Percentiles rank a stretch among this genome's conserved stretches.
These are phyloP conservation scores for Pythium dissotocum DNA, from an alignment of 352 stramenopile species.

Conservation along the genomic window DNA sequence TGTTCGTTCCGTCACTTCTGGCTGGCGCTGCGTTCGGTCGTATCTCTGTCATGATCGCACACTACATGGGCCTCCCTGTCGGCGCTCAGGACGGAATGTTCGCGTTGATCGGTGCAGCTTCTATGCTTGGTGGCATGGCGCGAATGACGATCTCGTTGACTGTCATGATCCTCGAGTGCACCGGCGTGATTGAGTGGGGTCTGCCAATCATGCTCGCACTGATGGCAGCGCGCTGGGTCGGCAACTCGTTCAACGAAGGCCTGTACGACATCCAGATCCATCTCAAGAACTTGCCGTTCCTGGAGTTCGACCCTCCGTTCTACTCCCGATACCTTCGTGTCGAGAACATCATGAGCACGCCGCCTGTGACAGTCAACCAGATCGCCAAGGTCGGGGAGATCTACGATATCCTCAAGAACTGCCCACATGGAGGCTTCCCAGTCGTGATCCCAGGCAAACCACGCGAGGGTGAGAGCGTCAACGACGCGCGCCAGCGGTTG, in stretches of 20 bases:
- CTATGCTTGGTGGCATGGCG: conserved; percentile 95
- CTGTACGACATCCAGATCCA: conserved; percentile 99
- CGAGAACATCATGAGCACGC: conserved; percentile 76
- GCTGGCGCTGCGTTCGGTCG: conserved; percentile 94
- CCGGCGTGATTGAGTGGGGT: conserved; percentile 98
- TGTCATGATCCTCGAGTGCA: conserved; percentile 98
- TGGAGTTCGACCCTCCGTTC: conserved; percentile 94
- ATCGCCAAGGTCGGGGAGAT: conserved; percentile 81
- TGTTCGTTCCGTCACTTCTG: conserved; percentile 97
- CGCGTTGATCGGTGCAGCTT: conserved; percentile 95
- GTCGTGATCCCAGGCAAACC: conserved; percentile 54
- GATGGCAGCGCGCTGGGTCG: conserved; percentile 95
- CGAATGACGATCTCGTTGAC: conserved; percentile 99
- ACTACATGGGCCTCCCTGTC: conserved; percentile 61
- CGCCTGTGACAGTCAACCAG: conserved; percentile 59
- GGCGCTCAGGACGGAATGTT: conserved; percentile 92
- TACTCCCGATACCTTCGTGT: conserved; percentile 76
- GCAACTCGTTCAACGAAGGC: conserved; percentile 98
- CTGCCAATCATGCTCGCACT: conserved; percentile 98
- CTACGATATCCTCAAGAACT: conserved; percentile 71
- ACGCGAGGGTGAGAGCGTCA: conserved; percentile 37
- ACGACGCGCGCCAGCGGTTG: conserved; percentile 24
- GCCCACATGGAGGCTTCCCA: conserved; percentile 73
- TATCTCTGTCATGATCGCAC: conserved; percentile 67
- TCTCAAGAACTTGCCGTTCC: conserved; percentile 95